These are phyloP conservation scores for Ophiosphaerella korrae DNA, from an alignment of 2,329 filamentous ascomycete genomes.

Conservation along the genomic window DNA sequence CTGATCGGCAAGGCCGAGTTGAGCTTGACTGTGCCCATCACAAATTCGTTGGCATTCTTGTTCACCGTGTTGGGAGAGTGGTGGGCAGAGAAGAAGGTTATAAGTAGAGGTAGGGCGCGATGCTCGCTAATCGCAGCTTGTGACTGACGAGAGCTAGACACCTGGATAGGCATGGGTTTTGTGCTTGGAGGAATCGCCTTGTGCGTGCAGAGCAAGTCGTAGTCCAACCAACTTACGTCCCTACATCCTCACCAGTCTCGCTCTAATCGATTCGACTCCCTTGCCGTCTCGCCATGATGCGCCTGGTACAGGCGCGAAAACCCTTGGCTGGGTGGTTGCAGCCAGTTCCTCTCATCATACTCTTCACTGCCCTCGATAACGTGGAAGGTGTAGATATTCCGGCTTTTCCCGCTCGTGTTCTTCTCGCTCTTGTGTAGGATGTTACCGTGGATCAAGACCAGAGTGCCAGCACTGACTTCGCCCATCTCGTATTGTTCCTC, in stretches of 20 bases:
- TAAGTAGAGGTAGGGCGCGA: conserved; percentile 67
- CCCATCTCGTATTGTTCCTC: conserved; percentile 72
- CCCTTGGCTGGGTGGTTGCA: conserved; percentile 80
- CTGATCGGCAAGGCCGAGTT: conserved; percentile 91
- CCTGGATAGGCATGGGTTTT: conserved; percentile 79
- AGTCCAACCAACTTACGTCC: conserved; percentile 2
- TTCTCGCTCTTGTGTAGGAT: conserved; percentile 94
- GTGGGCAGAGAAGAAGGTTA: conserved; percentile 91
- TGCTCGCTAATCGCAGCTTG: not conserved
- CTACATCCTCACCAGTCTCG: conserved; percentile 19
- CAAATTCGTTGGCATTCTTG: conserved; percentile 92
- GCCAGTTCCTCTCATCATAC: conserved; percentile 91
- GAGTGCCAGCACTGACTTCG: conserved; percentile 86
- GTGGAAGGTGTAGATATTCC: conserved; percentile 98
- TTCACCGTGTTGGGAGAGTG: conserved; percentile 95
- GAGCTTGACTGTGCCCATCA: conserved; percentile 91
- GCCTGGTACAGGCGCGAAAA: conserved; percentile 70
- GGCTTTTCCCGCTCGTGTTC: conserved; percentile 82
- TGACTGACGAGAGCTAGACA: conserved; percentile 61
- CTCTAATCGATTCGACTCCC: conserved; percentile 12
- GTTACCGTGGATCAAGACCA: conserved; percentile 96
- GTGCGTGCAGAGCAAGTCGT: conserved; percentile 69
- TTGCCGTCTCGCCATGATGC: not conserved
- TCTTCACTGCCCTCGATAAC: conserved; percentile 81
- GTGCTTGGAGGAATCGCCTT: conserved; percentile 81